Base-by-base conservation (phyloP, 2,329 filamentous ascomycete species). In the Cordyceps cateniannulata region DNA sequence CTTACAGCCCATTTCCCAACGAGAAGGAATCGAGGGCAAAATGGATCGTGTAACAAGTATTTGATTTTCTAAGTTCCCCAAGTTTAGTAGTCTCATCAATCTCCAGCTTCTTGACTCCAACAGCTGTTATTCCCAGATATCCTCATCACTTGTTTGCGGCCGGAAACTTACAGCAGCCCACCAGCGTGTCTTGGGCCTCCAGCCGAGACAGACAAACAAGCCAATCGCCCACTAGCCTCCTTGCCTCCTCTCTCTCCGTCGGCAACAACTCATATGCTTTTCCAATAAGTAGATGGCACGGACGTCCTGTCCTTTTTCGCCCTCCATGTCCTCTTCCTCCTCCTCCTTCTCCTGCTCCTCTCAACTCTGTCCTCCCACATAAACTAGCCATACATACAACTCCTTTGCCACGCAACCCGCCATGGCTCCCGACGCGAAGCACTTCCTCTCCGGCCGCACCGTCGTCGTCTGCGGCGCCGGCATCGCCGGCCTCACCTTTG, bases 401-500 rank as follows among this genome's bases (percentile, higher is more conserved):
- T 20, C 18, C 20, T n/a, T 38, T 25, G 6, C 10, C 8, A 29
- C 7, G 16, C 50, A 40, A 35, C 24, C 38, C 38, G 27, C n/a
- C 44, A 62, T 62, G 60, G 29, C 60, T 32, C 6, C 44, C 40
- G 53, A 51, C 38, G 40, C 24, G 22, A 20, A 7, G 24, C 64
- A 63, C 29, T 65, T 69, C 53, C 66, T 74, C 48, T 66, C 68
- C 7, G 69, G 69, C 22, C 75, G 75, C 65, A 72, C 67, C 48
- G 74, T 76, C 51, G 66, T 76, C 20, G 66, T 77, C 40, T 67
- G 72, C 25, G 75, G 75, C 32, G 72, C 69, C 25, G 76, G 75
- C 22, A 71, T 77, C n/a, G 71, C 71, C 22, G 73, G 76, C 14
- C 69, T 76, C 22, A 63, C 73, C 5, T 77, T 78, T 62, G 70